Conservation (phyloP, 257 asterid genomes). For the Forsythia viridissima region DNA sequence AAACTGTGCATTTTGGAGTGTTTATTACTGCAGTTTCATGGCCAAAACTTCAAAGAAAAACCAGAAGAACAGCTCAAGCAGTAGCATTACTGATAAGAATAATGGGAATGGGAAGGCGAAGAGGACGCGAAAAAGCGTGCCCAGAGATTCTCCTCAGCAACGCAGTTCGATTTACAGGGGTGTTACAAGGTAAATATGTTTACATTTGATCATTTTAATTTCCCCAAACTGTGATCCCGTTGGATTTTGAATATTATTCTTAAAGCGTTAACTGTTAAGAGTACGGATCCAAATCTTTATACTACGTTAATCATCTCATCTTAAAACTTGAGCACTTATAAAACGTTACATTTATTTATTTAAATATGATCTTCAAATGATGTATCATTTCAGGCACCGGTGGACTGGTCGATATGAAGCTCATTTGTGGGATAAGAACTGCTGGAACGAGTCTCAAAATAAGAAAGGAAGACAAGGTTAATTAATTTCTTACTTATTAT, state of each 20-base stretch:
- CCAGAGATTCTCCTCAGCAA: conserved; percentile 79
- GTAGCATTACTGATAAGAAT: not conserved
- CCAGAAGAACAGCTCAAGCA: conserved; percentile 25
- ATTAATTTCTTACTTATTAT: not conserved
- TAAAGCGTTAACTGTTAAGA: too few relatives aligned
- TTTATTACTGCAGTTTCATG: conserved; percentile 32
- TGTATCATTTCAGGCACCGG: conserved; percentile 61
- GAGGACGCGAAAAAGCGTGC: conserved; percentile 64
- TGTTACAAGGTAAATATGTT: conserved; percentile 64
- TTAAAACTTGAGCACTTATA: not conserved
- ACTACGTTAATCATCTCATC: too few relatives aligned
- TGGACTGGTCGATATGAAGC: conserved; percentile 99
- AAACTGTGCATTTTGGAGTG: not conserved
- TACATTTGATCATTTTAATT: not conserved
- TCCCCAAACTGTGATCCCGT: not conserved
- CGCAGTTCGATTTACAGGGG: conserved; percentile 91
- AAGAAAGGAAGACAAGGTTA: conserved; percentile 98
- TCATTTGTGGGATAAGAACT: conserved; percentile 95
- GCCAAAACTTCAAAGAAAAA: conserved; percentile 61
- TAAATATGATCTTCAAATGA: not conserved
- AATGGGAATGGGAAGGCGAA: conserved; percentile 27
- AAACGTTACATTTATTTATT: too few relatives aligned
- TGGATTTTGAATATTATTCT: not conserved
- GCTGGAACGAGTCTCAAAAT: conserved; percentile 93
- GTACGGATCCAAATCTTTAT: too few relatives aligned